Conservation (phyloP, 495 filamentous ascomycete species). For the Massariosphaeria phaeospora region DNA sequence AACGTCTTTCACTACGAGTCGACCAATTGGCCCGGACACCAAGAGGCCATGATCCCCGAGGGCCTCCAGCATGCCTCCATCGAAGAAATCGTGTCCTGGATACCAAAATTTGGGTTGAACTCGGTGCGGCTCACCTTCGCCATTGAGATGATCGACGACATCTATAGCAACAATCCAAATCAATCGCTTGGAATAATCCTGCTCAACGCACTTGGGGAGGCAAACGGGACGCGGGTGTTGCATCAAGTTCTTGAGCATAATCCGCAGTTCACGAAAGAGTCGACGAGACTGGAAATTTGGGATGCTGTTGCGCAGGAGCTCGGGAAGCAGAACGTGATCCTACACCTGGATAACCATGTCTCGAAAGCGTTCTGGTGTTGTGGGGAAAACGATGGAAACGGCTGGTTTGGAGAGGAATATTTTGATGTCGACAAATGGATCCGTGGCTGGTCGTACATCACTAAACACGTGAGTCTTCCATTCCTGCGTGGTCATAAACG, state of each 20-base stretch:
- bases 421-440: slow-evolving; percentile 22
- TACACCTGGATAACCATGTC: slow-evolving; percentile 51
- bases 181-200: slow-evolving; percentile 37
- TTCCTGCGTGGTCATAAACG: neutral
- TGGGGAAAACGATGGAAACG: slow-evolving; percentile 49
- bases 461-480: slow-evolving; percentile 10
- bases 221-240: slow-evolving; percentile 35
- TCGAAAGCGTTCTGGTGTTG: slow-evolving; percentile 51
- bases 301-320: slow-evolving; percentile 43
- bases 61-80: slow-evolving; percentile 48
- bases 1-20: slow-evolving; percentile 12
- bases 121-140: slow-evolving; percentile 53
- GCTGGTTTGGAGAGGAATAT: slow-evolving; percentile 42
- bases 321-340: slow-evolving; percentile 42
- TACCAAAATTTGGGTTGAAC: slow-evolving; percentile 47
- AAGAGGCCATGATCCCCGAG: slow-evolving; percentile 48
- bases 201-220: slow-evolving; percentile 40
- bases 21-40: slow-evolving; percentile 45
- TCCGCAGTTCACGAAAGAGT: slow-evolving; percentile 41
- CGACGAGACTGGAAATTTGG: slow-evolving; percentile 42
- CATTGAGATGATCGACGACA: slow-evolving; percentile 45
- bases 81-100: slow-evolving; percentile 44
- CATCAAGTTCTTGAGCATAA: slow-evolving; percentile 39
- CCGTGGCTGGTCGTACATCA: slow-evolving; percentile 17
- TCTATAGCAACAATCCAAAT: slow-evolving; percentile 38